These are phyloP conservation scores for Irpex lacteus DNA, from an alignment of 1,284 basidiomycete species.

Conservation along the genomic window DNA sequence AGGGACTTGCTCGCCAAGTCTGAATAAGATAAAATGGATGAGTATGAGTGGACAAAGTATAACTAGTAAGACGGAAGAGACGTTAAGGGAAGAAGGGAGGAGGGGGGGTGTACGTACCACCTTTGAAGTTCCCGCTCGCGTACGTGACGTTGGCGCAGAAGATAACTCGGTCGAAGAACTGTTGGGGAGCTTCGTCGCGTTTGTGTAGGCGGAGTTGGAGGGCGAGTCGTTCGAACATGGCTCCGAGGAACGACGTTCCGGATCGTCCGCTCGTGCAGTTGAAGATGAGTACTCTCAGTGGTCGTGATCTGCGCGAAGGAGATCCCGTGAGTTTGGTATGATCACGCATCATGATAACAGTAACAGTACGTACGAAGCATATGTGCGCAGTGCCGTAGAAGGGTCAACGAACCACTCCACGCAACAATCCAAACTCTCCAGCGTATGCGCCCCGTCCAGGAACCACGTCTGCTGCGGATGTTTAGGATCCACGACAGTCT, in stretches of 20 bases:
- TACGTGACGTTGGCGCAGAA: slow-evolving; percentile 99
- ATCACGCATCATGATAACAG: no score
- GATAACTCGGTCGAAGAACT: slow-evolving; percentile 81
- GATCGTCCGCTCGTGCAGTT: slow-evolving; percentile 95
- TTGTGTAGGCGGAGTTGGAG: slow-evolving; percentile 42
- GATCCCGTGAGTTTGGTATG: not conserved
- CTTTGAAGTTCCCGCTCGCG: slow-evolving; percentile 84
- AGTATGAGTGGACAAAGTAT: not conserved
- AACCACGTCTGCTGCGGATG: slow-evolving; percentile 70
- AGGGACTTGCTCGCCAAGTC: slow-evolving; percentile 75
- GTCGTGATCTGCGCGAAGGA: slow-evolving; percentile 20
- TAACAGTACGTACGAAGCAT: slow-evolving; percentile 18
- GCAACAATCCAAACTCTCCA: slow-evolving; percentile 87
- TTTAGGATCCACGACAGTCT: slow-evolving; percentile 67
- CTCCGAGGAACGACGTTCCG: slow-evolving; percentile 67
- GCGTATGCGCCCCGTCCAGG: slow-evolving; percentile 94
- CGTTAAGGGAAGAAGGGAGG: not conserved
- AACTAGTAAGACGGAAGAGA: no score
- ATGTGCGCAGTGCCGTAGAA: slow-evolving; percentile 39
- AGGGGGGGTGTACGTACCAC: slow-evolving; percentile 52
- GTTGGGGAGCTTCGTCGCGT: slow-evolving; percentile 33
- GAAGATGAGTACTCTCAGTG: slow-evolving; percentile 77
- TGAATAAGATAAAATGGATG: slow-evolving; percentile 25
- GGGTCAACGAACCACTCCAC: slow-evolving; percentile 82
- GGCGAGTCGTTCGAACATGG: slow-evolving; percentile 51